Conservation (phyloP, 2,329 filamentous ascomycete genomes). For the Zymoseptoria brevis region DNA sequence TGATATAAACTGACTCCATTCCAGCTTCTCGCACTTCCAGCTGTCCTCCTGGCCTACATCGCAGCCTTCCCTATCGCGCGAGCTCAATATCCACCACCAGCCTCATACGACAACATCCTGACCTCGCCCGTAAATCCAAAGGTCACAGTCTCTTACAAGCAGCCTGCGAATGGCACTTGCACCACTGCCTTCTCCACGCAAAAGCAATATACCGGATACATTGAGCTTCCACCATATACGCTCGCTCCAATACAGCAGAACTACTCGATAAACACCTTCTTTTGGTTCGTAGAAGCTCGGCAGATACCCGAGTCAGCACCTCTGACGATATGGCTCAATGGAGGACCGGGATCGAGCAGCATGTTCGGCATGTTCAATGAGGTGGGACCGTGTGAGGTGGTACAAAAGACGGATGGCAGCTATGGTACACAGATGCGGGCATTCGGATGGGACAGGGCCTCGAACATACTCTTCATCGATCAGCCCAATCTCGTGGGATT, state of each 20-base stretch:
- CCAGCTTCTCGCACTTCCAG: slow-evolving; percentile 18
- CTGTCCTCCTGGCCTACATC: slow-evolving; percentile 21
- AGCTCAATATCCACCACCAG: slow-evolving; percentile 35
- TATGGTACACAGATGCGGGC: slow-evolving; percentile 39
- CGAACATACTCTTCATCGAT: slow-evolving; percentile 53
- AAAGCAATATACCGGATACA: slow-evolving; percentile 65
- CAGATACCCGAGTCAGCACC: slow-evolving; percentile 47
- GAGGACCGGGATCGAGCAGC: slow-evolving; percentile 50
- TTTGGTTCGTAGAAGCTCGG: slow-evolving; percentile 56
- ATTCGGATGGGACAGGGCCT: slow-evolving; percentile 50
- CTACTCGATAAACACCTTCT: slow-evolving; percentile 56
- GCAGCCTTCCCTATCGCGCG: slow-evolving; percentile 11
- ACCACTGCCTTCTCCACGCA: slow-evolving; percentile 48
- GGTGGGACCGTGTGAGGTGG: slow-evolving; percentile 35
- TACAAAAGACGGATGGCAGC: slow-evolving; percentile 29
- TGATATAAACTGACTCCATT: background rate
- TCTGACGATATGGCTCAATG: slow-evolving; percentile 54
- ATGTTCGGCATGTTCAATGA: slow-evolving; percentile 52
- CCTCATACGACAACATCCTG: slow-evolving; percentile 45
- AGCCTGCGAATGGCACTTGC: slow-evolving; percentile 53
- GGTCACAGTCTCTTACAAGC: slow-evolving; percentile 62
- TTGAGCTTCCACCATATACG: slow-evolving; percentile 46
- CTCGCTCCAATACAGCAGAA: slow-evolving; percentile 42
- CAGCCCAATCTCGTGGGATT: slow-evolving; percentile 53
- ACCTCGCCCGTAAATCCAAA: slow-evolving; percentile 54